Conservation (phyloP, 345 rosid species). For the Stellera chamaejasme region DNA sequence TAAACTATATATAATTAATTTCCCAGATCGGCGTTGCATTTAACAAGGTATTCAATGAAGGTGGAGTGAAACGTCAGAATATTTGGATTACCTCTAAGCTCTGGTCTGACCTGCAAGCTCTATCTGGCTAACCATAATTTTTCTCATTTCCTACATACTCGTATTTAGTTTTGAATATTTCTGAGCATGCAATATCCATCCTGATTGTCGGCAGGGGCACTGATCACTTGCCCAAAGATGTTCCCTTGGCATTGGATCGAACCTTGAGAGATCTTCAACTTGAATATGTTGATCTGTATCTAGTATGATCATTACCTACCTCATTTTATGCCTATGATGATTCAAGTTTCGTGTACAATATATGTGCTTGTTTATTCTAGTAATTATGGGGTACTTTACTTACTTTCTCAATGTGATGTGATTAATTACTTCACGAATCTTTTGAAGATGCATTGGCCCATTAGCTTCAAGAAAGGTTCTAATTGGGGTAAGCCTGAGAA, state of each 20-base stretch:
- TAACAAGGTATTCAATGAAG: slow-evolving; percentile 29
- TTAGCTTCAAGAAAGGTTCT: slow-evolving; percentile 24
- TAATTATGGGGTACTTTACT: too few relatives aligned
- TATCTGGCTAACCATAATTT: not conserved
- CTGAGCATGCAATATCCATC: not conserved
- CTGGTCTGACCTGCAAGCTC: slow-evolving; percentile 13
- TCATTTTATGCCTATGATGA: not conserved
- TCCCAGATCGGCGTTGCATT: slow-evolving; percentile 30
- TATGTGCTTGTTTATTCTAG: too few relatives aligned
- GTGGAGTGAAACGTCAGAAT: slow-evolving; percentile 35
- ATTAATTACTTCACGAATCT: not conserved
- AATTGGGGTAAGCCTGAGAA: slow-evolving; percentile 24
- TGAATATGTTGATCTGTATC: slow-evolving; percentile 46
- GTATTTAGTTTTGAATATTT: not conserved
- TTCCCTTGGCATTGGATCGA: slow-evolving; percentile 32
- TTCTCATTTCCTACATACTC: not conserved
- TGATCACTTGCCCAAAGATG: slow-evolving; percentile 46
- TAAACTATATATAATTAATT: not conserved
- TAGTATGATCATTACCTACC: slow-evolving; percentile 20
- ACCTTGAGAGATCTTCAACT: slow-evolving; percentile 43
- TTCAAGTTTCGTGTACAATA: too few relatives aligned
- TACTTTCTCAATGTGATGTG: too few relatives aligned
- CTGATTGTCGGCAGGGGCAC: slow-evolving; percentile 20
- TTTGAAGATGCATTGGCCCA: slow-evolving; percentile 53
- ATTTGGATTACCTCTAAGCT: slow-evolving; percentile 41